Evolutionary conservation across 805 yeast genomes (phyloP), one percentile per base, ranked within the genome.

Genomic region (Metschnikowia reukaufii): DNA sequence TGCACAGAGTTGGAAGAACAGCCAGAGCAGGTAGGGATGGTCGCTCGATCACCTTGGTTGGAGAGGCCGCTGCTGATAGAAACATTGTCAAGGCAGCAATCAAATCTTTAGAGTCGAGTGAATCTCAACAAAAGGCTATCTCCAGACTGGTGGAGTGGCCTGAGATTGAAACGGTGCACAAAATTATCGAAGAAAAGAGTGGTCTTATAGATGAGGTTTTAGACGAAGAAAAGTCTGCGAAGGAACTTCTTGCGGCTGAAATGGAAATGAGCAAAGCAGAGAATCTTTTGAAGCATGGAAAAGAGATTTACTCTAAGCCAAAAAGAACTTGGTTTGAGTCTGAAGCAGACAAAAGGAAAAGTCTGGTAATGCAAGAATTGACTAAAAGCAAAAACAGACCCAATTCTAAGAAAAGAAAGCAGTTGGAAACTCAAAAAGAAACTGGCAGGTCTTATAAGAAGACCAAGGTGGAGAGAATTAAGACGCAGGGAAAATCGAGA

Each of bases 21-120:
- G 99, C 99, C 8, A 88, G 99, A 81, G 99, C 97, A 42, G 98
- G 98, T 17, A 82, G 98, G 69, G 88, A 87, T 44, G 99, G 99
- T 78, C 80, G 80, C 47, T 87, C 97, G 37, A 85, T 94, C 34
- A 84, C 97, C 2, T 83, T 94, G 67, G 99, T 94, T 12, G 97
- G 98, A 15, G 99, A 94, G 64, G 74, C 87, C 0, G 74, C 88
- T n/a, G 79, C 77, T 48, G 99, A 94, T 54, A 82, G 99, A 68
- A 72, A 77, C 39, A 88, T 94, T 57, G 98, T 94, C n/a, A 90
- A 88, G 63, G 88, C 83, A 15, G 96, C 96, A 3, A 82, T 94
- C 56, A 86, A 83, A 59, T 78, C 86, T 46, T 81, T 83, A 10
- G 81, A 51, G 18, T 64, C 62, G 15, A 55, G 50, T 25, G 60